Evolutionary conservation across 2,329 filamentous ascomycete genomes (phyloP).

Genomic region (Aspergillus tubingensis): DNA sequence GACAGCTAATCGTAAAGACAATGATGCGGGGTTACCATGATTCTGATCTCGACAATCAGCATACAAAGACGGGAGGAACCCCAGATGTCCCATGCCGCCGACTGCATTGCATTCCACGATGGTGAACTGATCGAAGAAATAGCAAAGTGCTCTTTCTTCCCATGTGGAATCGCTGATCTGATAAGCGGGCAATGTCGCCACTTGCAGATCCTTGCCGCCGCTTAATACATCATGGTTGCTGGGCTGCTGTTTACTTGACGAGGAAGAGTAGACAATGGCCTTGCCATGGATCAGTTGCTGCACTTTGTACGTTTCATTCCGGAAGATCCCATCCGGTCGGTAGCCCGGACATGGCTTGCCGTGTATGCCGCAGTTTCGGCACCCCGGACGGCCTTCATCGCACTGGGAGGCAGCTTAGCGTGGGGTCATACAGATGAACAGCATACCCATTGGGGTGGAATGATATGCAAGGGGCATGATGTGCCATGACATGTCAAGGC

Average conservation of each 20-base stretch:
- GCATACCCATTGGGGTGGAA: neutral
- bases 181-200: slow-evolving; percentile 19
- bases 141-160: slow-evolving; percentile 42
- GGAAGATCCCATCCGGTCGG: slow-evolving; percentile 37
- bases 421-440: neutral
- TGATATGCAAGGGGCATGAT: neutral
- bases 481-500: neutral
- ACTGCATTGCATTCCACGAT: slow-evolving; percentile 24
- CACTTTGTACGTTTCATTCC: slow-evolving; percentile 37
- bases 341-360: slow-evolving; percentile 42
- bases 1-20: slow-evolving; percentile 37
- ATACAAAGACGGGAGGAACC: slow-evolving; percentile 41
- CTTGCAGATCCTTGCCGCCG: slow-evolving; percentile 3
- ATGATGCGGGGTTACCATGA: slow-evolving; percentile 20
- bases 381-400: slow-evolving; percentile 40
- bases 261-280: slow-evolving; percentile 2
- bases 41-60: slow-evolving; percentile 27
- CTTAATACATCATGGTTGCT: neutral
- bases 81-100: slow-evolving; percentile 35
- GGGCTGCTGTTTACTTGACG: neutral
- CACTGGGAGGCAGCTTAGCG: slow-evolving; percentile 29
- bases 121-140: slow-evolving; percentile 46
- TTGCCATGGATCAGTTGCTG: slow-evolving; percentile 29
- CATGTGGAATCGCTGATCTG: slow-evolving; percentile 33
- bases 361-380: slow-evolving; percentile 40